phyloP scores from a whole-genome alignment of 2,329 filamentous ascomycete species.

The Verticillium longisporum region DNA sequence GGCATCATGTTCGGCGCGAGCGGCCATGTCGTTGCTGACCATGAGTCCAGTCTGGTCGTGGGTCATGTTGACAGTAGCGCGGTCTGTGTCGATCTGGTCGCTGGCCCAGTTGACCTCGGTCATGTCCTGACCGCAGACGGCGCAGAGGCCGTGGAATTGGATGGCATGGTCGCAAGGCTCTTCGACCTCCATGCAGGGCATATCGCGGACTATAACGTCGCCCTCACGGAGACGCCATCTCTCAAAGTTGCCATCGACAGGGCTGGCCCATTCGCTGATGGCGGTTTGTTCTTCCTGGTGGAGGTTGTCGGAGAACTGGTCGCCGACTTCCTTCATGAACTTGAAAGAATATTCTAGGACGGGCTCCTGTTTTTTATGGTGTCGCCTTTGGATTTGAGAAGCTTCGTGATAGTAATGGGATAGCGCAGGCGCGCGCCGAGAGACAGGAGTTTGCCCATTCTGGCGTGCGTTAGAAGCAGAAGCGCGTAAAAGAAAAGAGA shows the following conservation, averaged over 20 bases:
- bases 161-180: conserved; percentile 88
- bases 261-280: conserved; percentile 71
- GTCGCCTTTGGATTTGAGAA: conserved; percentile 72
- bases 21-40: conserved; percentile 77
- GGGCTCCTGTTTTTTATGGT: conserved; percentile 67
- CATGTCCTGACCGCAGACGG: conserved; percentile 93
- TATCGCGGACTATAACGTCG: conserved; percentile 53
- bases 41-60: conserved; percentile 85
- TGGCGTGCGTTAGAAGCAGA: conserved; percentile 1
- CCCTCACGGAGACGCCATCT: conserved; percentile 70
- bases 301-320: conserved; percentile 52
- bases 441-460: conserved; percentile 39
- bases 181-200: conserved; percentile 66
- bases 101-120: conserved; percentile 82
- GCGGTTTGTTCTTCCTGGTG: conserved; percentile 64
- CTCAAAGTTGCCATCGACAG: conserved; percentile 71
- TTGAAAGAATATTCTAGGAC: conserved; percentile 85
- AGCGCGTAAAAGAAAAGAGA: not conserved
- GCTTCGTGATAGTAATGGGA: conserved; percentile 83
- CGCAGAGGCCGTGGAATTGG: conserved; percentile 87
- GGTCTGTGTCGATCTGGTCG: conserved; percentile 69
- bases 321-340: conserved; percentile 69
- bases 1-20: conserved; percentile 74
- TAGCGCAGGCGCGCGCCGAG: conserved; percentile 69
- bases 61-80: conserved; percentile 89